Evolutionary conservation across 2,329 filamentous ascomycete genomes (phyloP).

Genomic region (Sporothrix luriei): DNA sequence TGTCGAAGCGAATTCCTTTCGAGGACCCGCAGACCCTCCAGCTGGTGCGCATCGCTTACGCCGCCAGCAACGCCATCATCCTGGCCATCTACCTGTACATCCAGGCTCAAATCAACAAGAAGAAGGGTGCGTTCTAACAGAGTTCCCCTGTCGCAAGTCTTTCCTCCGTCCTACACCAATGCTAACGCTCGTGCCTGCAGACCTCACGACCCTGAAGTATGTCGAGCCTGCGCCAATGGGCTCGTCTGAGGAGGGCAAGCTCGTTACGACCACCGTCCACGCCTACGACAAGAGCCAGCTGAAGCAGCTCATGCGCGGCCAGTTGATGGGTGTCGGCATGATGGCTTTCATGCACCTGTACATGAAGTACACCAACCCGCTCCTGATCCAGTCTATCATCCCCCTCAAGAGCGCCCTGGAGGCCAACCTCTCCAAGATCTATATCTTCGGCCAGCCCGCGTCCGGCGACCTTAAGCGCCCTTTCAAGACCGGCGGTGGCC

Average conservation of each 20-base stretch:
- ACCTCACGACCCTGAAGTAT: constrained; percentile 97
- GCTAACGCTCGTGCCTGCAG: constrained; percentile 42
- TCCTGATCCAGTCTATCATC: constrained; percentile 98
- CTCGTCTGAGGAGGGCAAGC: constrained; percentile 89
- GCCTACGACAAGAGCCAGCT: constrained; percentile 91
- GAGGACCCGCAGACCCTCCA: constrained; percentile 72
- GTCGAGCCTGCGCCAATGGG: constrained; percentile 95
- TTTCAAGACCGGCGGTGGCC: constrained; percentile 82
- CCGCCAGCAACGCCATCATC: constrained; percentile 76
- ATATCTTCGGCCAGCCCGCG: constrained; percentile 84
- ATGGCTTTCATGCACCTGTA: constrained; percentile 99
- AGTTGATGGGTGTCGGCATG: constrained; percentile 96
- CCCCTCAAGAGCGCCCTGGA: constrained; percentile 95
- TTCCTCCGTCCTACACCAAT: neutral
- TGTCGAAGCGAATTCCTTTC: constrained; percentile 92
- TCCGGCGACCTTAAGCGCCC: constrained; percentile 90
- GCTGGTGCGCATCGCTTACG: constrained; percentile 57
- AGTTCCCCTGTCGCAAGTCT: neutral
- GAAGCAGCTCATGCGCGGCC: constrained; percentile 80
- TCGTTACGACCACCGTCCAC: constrained; percentile 93
- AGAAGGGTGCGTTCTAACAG: constrained; percentile 70
- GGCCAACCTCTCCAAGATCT: constrained; percentile 94
- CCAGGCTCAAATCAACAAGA: constrained; percentile 83
- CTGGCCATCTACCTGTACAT: constrained; percentile 82
- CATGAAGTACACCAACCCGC: constrained; percentile 99